Evolutionary conservation across 2,329 filamentous ascomycete genomes (phyloP), one percentile per base, ranked within the genome.

Genomic region (Epichloe gansuensis): DNA sequence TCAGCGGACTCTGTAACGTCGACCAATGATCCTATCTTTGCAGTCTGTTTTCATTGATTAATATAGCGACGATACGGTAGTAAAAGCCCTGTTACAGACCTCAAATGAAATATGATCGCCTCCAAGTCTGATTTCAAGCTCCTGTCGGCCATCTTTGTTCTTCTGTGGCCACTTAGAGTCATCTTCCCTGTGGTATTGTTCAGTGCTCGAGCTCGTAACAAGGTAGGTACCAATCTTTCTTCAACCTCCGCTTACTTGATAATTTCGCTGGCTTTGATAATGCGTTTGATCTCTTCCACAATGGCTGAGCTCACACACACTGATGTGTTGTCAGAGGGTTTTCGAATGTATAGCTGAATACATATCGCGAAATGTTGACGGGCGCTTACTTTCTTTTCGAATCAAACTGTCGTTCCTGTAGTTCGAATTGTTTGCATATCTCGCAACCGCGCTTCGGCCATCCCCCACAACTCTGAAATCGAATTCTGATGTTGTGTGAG

Each of bases 381-480:
- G 15, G 17, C 17, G 31, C 49, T n/a, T 75, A 96, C 93, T 98
- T 75, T 98, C 93, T 90, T 98, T 98, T 58, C 93, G 86, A 65
- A 98, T 98, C 60, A 98, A 74, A 57, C 90, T 96, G 68, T 98
- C 93, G 71, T 98, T 98, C 64, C 93, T 84, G 73, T 98, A 98
- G 72, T 98, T 98, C 53, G 91, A 97, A 71, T 98, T 98, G 77
- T 98, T 98, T 58, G 93, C 93, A 72, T 98, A 98, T 70, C 93
- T 84, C 35, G 91, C 89, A 50, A 93, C 87, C 7, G 93, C 93
- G 66, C 90, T 96, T 55, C 88, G 82, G 49, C 93, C 93, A 67
- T 98, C 93, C 51, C 89, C 89, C 45, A 97, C 80, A 25, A 89
- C 88, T 52, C 91, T 81, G 64, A 98, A 93, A 68, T 98, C 93